Percentiles rank a stretch among this genome's conserved stretches.
phyloP scores from a whole-genome alignment of 2,329 filamentous ascomycete genomes.

The Scolecobasidium constrictum region DNA sequence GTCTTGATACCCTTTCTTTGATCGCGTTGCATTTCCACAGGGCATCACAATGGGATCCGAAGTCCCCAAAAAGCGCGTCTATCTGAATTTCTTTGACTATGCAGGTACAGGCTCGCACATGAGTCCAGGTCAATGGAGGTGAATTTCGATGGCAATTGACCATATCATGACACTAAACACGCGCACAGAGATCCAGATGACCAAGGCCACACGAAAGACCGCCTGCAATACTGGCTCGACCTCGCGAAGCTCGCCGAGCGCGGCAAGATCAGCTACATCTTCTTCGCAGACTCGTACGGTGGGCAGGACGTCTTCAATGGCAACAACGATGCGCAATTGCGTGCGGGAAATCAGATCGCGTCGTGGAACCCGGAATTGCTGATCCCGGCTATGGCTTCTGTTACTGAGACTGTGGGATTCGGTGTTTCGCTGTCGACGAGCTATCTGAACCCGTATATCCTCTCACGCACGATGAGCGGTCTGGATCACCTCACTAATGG shows the following conservation, averaged over 20 bases:
- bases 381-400: slow-evolving; percentile 11
- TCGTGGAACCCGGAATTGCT: slow-evolving; percentile 6
- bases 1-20: no score
- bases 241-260: slow-evolving; percentile 9
- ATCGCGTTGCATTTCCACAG: neutral
- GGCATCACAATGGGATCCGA: neutral
- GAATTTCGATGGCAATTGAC: neutral
- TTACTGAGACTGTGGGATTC: slow-evolving; percentile 10
- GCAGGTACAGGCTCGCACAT: slow-evolving; percentile 6
- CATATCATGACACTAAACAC: neutral
- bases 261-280: slow-evolving; percentile 11
- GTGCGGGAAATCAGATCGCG: slow-evolving; percentile 7
- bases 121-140: slow-evolving; percentile 6
- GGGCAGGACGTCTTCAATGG: slow-evolving; percentile 8
- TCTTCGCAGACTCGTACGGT: slow-evolving; percentile 10
- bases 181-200: slow-evolving; percentile 8
- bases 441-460: slow-evolving; percentile 7
- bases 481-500: slow-evolving; percentile 5
- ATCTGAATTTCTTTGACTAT: slow-evolving; percentile 8
- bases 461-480: neutral
- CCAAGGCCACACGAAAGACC: slow-evolving; percentile 9
- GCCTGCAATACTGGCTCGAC: slow-evolving; percentile 10
- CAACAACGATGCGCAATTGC: slow-evolving; percentile 7
- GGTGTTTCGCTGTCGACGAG: slow-evolving; percentile 7
- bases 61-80: slow-evolving; percentile 3